Percentiles rank a stretch among this genome's conserved stretches.
Evolutionary conservation across 139 green algal species (phyloP).

Genomic region (Asterochloris sp.): DNA sequence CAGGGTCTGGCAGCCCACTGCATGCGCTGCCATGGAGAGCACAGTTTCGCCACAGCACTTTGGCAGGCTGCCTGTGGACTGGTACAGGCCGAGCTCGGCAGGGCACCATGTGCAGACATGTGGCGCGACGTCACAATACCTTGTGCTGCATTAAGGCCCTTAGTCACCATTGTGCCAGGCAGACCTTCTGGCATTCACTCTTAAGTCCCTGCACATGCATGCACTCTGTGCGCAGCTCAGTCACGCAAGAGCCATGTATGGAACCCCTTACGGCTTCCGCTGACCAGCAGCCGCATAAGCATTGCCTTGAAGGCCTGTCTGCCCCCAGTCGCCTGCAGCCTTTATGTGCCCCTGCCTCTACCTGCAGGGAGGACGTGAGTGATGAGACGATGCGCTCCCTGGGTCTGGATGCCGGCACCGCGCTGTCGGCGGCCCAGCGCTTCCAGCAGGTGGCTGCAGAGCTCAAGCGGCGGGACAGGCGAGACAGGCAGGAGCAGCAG

Average conservation of each 20-base stretch:
- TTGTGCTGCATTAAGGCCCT: background rate
- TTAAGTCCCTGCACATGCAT: background rate
- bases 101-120: no score
- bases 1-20: no score
- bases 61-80: no score
- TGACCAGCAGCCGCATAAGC: background rate
- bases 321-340: background rate
- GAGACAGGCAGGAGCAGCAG: constrained; percentile 31
- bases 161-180: background rate
- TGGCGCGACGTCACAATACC: no score
- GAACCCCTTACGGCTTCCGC: background rate
- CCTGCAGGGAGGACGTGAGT: constrained; percentile 1
- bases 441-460: constrained; percentile 43
- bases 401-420: constrained; percentile 46
- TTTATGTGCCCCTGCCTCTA: background rate
- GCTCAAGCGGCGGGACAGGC: constrained; percentile 44
- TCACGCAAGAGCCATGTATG: background rate
- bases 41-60: no score
- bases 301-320: background rate
- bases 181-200: background rate
- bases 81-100: no score
- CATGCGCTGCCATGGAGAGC: no score
- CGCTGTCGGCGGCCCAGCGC: constrained; percentile 53
- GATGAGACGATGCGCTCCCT: constrained; percentile 10
- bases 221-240: background rate